A percentile compares a stretch with the other conserved stretches of the same genome.
phyloP scores from a whole-genome alignment of 1,139 yeast species.

The Saccharomyces hybrid region DNA sequence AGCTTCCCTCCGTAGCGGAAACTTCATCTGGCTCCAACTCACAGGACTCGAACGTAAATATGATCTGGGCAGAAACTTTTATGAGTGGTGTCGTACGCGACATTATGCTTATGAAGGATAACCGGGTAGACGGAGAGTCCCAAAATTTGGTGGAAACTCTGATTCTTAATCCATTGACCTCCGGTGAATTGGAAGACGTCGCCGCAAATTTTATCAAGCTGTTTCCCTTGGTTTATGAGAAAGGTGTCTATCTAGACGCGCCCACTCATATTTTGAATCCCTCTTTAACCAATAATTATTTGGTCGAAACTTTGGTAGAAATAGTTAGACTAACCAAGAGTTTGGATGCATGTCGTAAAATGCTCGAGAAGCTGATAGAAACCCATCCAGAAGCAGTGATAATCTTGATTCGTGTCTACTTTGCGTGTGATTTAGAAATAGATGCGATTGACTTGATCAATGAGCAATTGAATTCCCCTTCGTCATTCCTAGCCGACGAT shows the following conservation, averaged over 20 bases:
- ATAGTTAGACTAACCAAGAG: constrained; percentile 63
- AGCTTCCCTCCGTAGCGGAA: constrained; percentile 1
- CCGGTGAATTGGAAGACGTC: constrained; percentile 38
- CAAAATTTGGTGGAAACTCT: constrained; percentile 54
- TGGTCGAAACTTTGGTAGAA: constrained; percentile 75
- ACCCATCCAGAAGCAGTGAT: constrained; percentile 50
- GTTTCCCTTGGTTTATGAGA: constrained; percentile 56
- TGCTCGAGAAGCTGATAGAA: constrained; percentile 38
- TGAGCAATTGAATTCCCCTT: constrained; percentile 40
- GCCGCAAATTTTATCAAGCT: constrained; percentile 37
- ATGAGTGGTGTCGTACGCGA: constrained; percentile 72
- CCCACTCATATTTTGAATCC: constrained; percentile 41
- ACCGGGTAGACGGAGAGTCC: constrained; percentile 62
- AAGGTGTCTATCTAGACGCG: constrained; percentile 61
- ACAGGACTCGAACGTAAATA: constrained; percentile 33
- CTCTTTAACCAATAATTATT: constrained; percentile 73
- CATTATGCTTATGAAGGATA: constrained; percentile 61
- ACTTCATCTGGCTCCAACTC: constrained; percentile 1
- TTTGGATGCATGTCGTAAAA: constrained; percentile 54
- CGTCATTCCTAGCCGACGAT: constrained; percentile 40
- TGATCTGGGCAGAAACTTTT: constrained; percentile 76
- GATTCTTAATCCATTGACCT: constrained; percentile 56
- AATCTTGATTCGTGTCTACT: constrained; percentile 41
- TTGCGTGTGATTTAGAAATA: constrained; percentile 68
- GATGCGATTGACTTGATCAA: constrained; percentile 65